phyloP scores from a whole-genome alignment of 139 green algal species.

The Astrephomene gubernaculifera region DNA sequence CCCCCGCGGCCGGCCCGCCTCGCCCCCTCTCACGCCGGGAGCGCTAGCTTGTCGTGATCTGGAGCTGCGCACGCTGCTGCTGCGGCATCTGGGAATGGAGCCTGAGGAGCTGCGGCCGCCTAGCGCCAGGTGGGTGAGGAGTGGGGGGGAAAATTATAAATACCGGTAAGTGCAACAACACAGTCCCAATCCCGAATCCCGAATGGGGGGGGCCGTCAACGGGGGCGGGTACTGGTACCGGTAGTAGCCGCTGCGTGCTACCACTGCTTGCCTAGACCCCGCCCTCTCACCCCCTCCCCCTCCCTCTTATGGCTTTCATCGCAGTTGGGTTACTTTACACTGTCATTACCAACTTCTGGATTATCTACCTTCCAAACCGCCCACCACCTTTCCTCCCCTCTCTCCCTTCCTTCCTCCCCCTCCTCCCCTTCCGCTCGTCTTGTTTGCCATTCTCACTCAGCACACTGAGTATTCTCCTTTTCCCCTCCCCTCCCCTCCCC shows the following conservation, averaged over 20 bases:
- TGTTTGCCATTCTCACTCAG: no score
- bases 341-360: not conserved
- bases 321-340: not conserved
- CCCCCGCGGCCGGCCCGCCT: no score
- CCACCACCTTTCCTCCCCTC: not conserved
- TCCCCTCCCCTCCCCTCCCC: not conserved
- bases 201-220: not conserved
- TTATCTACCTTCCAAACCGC: not conserved
- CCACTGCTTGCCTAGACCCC: not conserved
- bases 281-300: no score
- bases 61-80: slow-evolving; percentile 5
- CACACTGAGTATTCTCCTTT: no score
- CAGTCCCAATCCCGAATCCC: not conserved
- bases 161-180: not conserved
- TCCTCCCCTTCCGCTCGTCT: not conserved
- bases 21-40: no score
- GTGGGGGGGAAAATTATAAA: not conserved
- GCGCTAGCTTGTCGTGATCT: no score
- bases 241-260: not conserved
- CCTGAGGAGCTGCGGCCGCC: not conserved
- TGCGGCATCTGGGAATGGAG: not conserved
- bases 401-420: not conserved
- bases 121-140: not conserved
- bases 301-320: no score
- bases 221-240: not conserved